Evolutionary conservation across 768 basidiomycete genomes (phyloP), one percentile per base, ranked within the genome.

Genomic region (Leccinum ochraceum): DNA sequence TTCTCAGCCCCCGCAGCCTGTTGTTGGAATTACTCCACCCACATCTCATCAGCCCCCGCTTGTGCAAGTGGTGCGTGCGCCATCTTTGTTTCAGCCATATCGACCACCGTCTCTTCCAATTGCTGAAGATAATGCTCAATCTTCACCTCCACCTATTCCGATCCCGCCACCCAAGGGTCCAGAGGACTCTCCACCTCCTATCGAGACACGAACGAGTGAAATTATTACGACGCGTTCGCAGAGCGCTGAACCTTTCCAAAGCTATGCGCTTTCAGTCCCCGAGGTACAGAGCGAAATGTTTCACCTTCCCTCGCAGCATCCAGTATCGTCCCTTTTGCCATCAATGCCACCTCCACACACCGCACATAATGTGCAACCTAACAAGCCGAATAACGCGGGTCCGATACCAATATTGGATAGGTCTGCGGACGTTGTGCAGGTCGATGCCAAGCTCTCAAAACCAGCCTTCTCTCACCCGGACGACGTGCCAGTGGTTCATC

Each of bases 121-220:
- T 1, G 16, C 60, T 22, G 69, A 63, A 34, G 68, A 65, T 5
- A 24, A 22, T 56, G 64, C 61, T 53, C 61, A 67, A 36, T 72
- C 34, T 51, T 74, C 72, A 11, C 72, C 72, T 17, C 72, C 72
- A 26, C 68, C 72, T 1, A 55, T 74, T 13, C 74, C 68, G 8
- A 56, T 74, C 51, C 72, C 74, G 1, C 72, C 72, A 1, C 72
- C 72, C 9, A 63, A 69, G 56, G 57, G 66, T 16, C 56, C 37
- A 16, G 71, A 73, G 39, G 63, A 69, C 54, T 67, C 60, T 30
- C 65, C 67, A 0, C 60, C 64, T 3, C 53, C 62, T 14, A 68
- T 73, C 11, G 69, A 69, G 36, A 63, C 26, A n/a, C 69, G 71
- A n/a, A 30, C 52, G 9, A 69, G 63, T 20, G 71, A 72, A 57